Percentiles rank a stretch among this genome's conserved stretches.
Evolutionary conservation across 2,329 filamentous ascomycete species (phyloP).

Genomic region (Emericellopsis cladophorae): DNA sequence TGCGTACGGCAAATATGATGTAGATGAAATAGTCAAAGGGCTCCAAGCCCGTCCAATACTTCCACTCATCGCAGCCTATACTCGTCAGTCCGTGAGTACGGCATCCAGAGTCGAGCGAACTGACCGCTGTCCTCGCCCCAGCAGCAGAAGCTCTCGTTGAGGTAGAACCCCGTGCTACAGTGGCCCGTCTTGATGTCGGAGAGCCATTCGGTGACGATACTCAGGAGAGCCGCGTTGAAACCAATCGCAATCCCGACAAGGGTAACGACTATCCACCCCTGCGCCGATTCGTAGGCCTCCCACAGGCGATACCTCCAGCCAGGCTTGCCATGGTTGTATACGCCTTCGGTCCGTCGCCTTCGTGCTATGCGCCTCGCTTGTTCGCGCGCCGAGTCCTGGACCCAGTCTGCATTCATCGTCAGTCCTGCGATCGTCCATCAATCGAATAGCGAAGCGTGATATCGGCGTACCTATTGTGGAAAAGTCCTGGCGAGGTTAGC

Average conservation of each 20-base stretch:
- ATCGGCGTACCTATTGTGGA: slow-evolving; percentile 69
- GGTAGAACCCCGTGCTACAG: slow-evolving; percentile 88
- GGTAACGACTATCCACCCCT: slow-evolving; percentile 96
- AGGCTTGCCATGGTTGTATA: slow-evolving; percentile 55
- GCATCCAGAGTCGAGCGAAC: slow-evolving; percentile 4
- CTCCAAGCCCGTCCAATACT: slow-evolving; percentile 69
- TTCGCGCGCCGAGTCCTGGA: slow-evolving; percentile 90
- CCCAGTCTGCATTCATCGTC: slow-evolving; percentile 57
- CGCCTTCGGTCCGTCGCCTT: slow-evolving; percentile 57
- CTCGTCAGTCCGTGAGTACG: slow-evolving; percentile 7
- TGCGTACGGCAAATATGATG: slow-evolving; percentile 63
- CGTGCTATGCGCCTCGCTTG: slow-evolving; percentile 68
- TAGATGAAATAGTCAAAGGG: slow-evolving; percentile 80
- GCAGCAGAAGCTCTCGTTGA: slow-evolving; percentile 96
- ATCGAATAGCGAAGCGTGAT: slow-evolving; percentile 1
- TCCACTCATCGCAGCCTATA: slow-evolving; percentile 75
- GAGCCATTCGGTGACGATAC: slow-evolving; percentile 94
- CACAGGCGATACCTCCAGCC: slow-evolving; percentile 73
- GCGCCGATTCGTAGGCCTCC: slow-evolving; percentile 88
- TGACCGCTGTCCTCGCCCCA: slow-evolving; percentile 83
- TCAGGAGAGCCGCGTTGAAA: slow-evolving; percentile 81
- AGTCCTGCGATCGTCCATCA: slow-evolving; percentile 12
- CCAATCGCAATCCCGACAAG: slow-evolving; percentile 89
- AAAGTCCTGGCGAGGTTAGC: slow-evolving; percentile 52
- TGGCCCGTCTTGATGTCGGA: slow-evolving; percentile 93